Conservation (phyloP, 768 basidiomycete genomes). For the Suillus ampliporus region DNA sequence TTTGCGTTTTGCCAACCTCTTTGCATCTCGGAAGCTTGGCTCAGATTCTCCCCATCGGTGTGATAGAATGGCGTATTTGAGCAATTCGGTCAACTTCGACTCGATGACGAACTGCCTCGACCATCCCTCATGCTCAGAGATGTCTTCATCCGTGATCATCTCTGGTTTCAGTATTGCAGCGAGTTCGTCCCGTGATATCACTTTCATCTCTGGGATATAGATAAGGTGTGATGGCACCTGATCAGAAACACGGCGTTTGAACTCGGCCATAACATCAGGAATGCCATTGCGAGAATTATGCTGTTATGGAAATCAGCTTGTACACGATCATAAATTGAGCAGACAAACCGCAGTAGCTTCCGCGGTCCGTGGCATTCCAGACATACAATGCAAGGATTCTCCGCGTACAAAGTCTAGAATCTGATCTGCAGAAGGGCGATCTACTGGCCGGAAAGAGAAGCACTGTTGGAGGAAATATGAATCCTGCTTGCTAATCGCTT, state of each 20-base stretch:
- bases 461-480: constrained; percentile 1
- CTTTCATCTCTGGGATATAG: constrained; percentile 7
- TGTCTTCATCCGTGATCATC: no score
- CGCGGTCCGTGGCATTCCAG: not conserved
- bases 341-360: not conserved
- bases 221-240: constrained; percentile 8
- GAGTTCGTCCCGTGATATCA: constrained; percentile 5
- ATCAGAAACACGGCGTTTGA: constrained; percentile 16
- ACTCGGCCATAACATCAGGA: constrained; percentile 3
- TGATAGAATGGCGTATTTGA: constrained; percentile 18
- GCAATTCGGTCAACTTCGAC: constrained; percentile 1
- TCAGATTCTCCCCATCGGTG: constrained; percentile 16
- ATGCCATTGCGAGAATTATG: not conserved
- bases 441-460: not conserved
- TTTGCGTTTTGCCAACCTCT: constrained; percentile 2
- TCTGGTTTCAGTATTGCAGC: constrained; percentile 10
- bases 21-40: constrained; percentile 9
- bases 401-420: not conserved
- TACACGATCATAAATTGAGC: not conserved
- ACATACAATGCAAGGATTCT: not conserved
- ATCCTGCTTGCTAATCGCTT: no score
- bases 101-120: not conserved
- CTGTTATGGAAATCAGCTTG: not conserved
- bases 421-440: constrained; percentile 3
- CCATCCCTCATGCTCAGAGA: not conserved